Evolutionary conservation across 164 flowering plant species (phyloP).

Genomic region (Tinospora cordifolia): DNA sequence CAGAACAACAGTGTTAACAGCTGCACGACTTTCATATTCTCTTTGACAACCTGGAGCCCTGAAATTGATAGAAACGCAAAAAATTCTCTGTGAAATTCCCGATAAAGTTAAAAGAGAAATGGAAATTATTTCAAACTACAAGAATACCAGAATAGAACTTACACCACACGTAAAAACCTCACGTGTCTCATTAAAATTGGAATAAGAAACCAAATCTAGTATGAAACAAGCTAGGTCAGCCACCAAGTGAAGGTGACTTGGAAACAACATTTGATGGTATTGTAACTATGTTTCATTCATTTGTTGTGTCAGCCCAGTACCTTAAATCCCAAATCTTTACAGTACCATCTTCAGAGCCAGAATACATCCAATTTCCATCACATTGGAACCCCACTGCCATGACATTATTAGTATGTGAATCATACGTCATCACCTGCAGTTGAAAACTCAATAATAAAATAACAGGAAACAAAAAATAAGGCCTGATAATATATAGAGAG

Average conservation of each 20-base stretch:
- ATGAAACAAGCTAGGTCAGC: too few relatives aligned
- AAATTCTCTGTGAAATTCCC: not conserved
- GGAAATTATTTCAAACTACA: too few relatives aligned
- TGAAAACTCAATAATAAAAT: not conserved
- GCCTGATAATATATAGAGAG: not conserved
- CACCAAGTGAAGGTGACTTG: too few relatives aligned
- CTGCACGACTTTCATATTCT: constrained; percentile 98
- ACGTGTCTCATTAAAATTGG: not conserved
- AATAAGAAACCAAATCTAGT: not conserved
- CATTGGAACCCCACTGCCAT: constrained; percentile 98
- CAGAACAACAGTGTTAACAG: constrained; percentile 95
- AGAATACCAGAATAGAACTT: too few relatives aligned
- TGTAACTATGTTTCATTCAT: not conserved
- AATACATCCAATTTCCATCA: constrained; percentile 99
- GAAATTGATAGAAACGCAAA: constrained; percentile 6
- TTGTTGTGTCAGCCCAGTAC: constrained; percentile 25
- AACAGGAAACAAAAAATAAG: not conserved
- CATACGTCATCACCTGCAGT: constrained; percentile 80
- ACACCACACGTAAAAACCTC: not conserved
- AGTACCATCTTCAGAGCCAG: constrained; percentile 99
- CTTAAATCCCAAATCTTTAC: constrained; percentile 97
- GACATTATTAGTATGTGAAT: constrained; percentile 90
- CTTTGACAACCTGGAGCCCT: constrained; percentile 98
- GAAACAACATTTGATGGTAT: too few relatives aligned
- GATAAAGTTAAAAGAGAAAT: not conserved